These are phyloP conservation scores for Pilatotrama ljubarskyi DNA, from an alignment of 768 basidiomycete species.

Conservation along the genomic window DNA sequence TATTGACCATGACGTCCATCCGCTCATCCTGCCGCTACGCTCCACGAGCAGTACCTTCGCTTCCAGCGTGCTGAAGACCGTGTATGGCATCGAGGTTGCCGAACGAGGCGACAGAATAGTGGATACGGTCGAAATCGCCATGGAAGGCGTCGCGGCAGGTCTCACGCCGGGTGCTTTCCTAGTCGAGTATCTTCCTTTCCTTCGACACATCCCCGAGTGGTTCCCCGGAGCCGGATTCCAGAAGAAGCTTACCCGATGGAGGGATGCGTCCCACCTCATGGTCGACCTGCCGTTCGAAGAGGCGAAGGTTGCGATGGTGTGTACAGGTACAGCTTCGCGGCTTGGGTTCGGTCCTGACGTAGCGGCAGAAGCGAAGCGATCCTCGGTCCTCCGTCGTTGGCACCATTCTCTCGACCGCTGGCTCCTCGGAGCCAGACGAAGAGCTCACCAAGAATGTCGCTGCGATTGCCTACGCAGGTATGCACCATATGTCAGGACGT, in stretches of 20 bases:
- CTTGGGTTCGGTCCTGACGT: neutral
- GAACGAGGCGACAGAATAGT: constrained; percentile 13
- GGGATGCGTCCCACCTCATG: constrained; percentile 9
- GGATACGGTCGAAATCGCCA: constrained; percentile 1
- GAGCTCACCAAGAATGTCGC: constrained; percentile 17
- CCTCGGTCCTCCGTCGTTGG: neutral
- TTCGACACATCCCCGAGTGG: constrained; percentile 27
- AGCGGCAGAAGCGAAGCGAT: neutral
- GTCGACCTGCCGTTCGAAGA: constrained; percentile 17
- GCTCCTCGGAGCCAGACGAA: constrained; percentile 1
- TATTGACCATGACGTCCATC: neutral
- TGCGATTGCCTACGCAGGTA: constrained; percentile 23
- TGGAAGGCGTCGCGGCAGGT: constrained; percentile 12
- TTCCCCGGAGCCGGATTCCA: constrained; percentile 30
- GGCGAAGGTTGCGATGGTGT: constrained; percentile 18
- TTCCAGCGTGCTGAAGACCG: constrained; percentile 20
- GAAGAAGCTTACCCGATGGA: constrained; percentile 4
- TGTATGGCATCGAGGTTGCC: constrained; percentile 18
- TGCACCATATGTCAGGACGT: neutral
- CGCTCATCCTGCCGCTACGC: neutral
- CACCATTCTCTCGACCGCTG: neutral
- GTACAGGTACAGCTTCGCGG: neutral
- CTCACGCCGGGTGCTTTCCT: constrained; percentile 16
- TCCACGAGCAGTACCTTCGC: constrained; percentile 8
- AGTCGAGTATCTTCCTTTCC: constrained; percentile 19